Evolutionary conservation across 2,329 filamentous ascomycete species (phyloP).

Genomic region (Ascocoryne sarcoides): DNA sequence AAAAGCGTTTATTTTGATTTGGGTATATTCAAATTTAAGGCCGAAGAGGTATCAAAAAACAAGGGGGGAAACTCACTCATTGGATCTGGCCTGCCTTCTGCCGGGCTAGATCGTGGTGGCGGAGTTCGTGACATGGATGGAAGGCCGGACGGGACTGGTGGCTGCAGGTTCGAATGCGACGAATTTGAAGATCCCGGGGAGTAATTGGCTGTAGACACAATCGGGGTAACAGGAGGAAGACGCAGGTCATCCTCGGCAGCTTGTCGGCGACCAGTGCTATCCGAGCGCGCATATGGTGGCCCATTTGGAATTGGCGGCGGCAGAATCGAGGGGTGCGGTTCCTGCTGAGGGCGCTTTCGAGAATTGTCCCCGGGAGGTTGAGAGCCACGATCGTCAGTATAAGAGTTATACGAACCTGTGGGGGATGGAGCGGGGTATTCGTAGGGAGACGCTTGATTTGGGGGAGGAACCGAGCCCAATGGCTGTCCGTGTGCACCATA

Average conservation of each 20-base stretch:
- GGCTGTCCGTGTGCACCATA: constrained; percentile 34
- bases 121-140: constrained; percentile 24
- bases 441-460: constrained; percentile 20
- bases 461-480: constrained; percentile 22
- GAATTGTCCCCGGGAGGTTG: constrained; percentile 18
- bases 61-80: constrained; percentile 16
- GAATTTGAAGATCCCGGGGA: constrained; percentile 27
- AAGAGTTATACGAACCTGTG: constrained; percentile 25
- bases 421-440: constrained; percentile 28
- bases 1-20: too few relatives aligned
- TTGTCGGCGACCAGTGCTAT: constrained; percentile 18
- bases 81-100: constrained; percentile 23
- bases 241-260: constrained; percentile 27
- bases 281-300: constrained; percentile 20
- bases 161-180: constrained; percentile 23
- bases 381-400: constrained; percentile 12
- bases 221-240: constrained; percentile 27
- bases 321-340: constrained; percentile 29
- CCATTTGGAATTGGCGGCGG: constrained; percentile 28
- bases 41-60: background rate
- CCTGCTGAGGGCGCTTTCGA: constrained; percentile 27
- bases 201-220: constrained; percentile 21
- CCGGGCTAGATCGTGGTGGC: constrained; percentile 24
- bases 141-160: constrained; percentile 16
- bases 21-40: too few relatives aligned